Conservation (phyloP, 2,329 filamentous ascomycete genomes). For the Allantophomopsis cytisporea region DNA sequence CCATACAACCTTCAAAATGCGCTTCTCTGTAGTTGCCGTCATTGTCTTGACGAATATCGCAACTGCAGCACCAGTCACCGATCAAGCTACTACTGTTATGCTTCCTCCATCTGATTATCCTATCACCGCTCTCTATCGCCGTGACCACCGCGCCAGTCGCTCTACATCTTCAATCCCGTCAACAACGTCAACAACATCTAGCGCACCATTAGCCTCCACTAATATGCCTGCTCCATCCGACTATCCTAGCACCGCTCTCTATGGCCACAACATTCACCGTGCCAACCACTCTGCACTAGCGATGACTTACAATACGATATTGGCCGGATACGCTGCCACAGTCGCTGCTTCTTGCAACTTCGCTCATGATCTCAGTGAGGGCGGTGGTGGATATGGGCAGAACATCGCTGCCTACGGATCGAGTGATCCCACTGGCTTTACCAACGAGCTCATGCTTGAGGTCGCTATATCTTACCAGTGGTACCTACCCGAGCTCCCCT, state of each 20-base stretch:
- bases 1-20: conserved; percentile 19
- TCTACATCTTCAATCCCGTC: too few species aligned
- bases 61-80: conserved; percentile 15
- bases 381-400: conserved; percentile 62
- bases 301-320: conserved; percentile 50
- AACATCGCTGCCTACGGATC: conserved; percentile 64
- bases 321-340: conserved; percentile 48
- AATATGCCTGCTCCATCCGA: too few species aligned
- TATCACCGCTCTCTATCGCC: too few species aligned
- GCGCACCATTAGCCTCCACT: too few species aligned
- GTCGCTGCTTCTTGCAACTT: conserved; percentile 59
- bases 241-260: conserved; percentile 32
- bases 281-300: conserved; percentile 60
- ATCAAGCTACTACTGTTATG: background rate
- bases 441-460: conserved; percentile 39
- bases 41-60: conserved; percentile 20
- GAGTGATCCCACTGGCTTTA: conserved; percentile 28
- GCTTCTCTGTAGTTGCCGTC: conserved; percentile 21
- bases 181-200: too few species aligned
- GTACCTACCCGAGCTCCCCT: conserved; percentile 68
- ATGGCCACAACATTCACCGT: conserved; percentile 80
- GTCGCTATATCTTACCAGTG: conserved; percentile 67
- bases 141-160: too few species aligned
- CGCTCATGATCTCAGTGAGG: conserved; percentile 49
- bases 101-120: too few species aligned